Base-by-base conservation (phyloP, 345 rosid genomes). In the Rhodomyrtus tomentosa region DNA sequence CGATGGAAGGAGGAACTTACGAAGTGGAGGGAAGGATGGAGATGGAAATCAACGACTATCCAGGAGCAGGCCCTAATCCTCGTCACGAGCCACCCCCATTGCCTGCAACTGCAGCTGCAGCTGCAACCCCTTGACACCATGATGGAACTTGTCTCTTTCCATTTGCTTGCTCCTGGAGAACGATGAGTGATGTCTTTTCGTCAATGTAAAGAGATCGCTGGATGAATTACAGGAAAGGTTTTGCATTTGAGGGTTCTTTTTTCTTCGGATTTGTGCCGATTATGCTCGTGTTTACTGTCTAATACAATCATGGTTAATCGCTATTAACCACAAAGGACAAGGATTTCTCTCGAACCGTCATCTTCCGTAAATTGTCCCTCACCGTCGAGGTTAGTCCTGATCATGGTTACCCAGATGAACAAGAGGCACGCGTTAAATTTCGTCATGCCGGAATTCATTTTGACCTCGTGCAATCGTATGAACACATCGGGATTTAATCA, bases 11-110 rank as follows among this genome's bases (percentile, higher is more conserved):
- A 45, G 87, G 74, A 59, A 83, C 45, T 36, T 21, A 36, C 21
- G 24, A 4, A 18, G 55, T 50, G 56, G 90, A 86, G 53, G 88
- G 91, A 54, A 94, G 94, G 90, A 91, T 92, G 93, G 91, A 85
- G 27, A 24, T 92, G 79, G 92, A 89, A 81, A 87, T 62, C 86
- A 90, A 89, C 83, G 97, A 94, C 84, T 94, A 94, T 87, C 93
- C 97, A 54, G 97, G 93, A 56, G 86, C 95, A 55, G 95, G 95
- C 85, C 92, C 95, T 56, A 94, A 94, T 90, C 89, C 90, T 86
- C 89, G 89, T 86, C 97, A 92, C 86, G 92, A 94, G 1, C 79
- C 79, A 18, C 79, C 79, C 55, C 97, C 95, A 12, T 89, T 83
- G 88, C 81, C 93, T 38, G 94, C 50, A 49, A 49, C 50, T 49